Conservation (phyloP, 75 land plant species). For the Pinus tabuliformis region DNA sequence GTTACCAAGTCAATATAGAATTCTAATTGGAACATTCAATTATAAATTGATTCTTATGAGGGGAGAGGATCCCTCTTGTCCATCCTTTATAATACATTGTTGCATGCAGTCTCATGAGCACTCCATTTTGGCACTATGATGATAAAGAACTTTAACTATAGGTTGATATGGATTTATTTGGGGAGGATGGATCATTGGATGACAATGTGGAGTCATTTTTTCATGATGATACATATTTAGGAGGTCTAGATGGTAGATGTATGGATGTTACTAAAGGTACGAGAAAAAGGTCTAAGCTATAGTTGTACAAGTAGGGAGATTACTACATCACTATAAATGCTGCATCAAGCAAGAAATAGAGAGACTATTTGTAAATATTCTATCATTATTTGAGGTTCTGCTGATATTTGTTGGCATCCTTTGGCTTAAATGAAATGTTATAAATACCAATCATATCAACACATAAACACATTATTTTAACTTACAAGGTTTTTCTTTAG, state of each 20-base stretch:
- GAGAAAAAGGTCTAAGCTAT: background rate
- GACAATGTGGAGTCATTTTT: slow-evolving; percentile 97
- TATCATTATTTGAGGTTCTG: background rate
- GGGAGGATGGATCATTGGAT: slow-evolving; percentile 60
- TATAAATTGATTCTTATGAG: too few relatives aligned
- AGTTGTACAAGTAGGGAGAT: background rate
- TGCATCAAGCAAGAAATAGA: background rate
- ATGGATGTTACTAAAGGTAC: slow-evolving; percentile 90
- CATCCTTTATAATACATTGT: too few relatives aligned
- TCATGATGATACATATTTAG: slow-evolving; percentile 77
- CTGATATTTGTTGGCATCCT: background rate
- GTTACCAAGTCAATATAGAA: too few relatives aligned
- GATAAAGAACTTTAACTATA: slow-evolving; percentile 42
- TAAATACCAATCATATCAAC: background rate
- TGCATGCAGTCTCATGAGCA: slow-evolving; percentile 16
- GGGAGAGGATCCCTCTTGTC: too few relatives aligned
- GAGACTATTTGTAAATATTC: background rate
- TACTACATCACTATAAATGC: background rate
- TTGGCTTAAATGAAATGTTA: background rate
- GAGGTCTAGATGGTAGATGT: slow-evolving; percentile 75
- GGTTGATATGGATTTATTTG: slow-evolving; percentile 56
- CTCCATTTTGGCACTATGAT: slow-evolving; percentile 40
- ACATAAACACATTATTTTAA: background rate
- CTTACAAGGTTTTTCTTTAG: slow-evolving; percentile 46
- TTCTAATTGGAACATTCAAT: too few relatives aligned